Conservation (phyloP, 371 early-diverging fungal genomes). For the Syncephalastrum contaminatum region DNA sequence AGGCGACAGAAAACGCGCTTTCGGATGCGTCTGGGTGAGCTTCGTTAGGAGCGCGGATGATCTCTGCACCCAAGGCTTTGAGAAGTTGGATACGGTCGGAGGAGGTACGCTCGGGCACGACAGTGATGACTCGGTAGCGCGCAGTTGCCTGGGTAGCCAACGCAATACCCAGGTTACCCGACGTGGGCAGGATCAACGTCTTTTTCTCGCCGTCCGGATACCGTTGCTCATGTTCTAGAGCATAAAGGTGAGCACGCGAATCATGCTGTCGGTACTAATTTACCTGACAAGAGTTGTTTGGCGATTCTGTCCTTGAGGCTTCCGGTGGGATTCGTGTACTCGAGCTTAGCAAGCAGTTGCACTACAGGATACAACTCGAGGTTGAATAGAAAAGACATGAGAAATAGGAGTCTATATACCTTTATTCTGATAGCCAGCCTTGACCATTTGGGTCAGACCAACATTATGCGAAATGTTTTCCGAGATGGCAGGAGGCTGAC, state of each 20-base stretch:
- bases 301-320: conserved; percentile 80
- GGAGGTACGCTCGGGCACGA: conserved; percentile 75
- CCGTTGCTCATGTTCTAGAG: conserved; percentile 10
- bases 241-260: background rate
- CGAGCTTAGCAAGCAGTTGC: conserved; percentile 69
- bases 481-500: conserved; percentile 31
- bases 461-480: conserved; percentile 24
- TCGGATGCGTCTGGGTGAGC: conserved; percentile 74
- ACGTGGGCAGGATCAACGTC: conserved; percentile 72
- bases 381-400: background rate
- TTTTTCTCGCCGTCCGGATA: conserved; percentile 23
- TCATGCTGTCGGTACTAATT: conserved; percentile 5
- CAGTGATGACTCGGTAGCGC: conserved; percentile 56
- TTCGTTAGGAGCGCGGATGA: conserved; percentile 74
- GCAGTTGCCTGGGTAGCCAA: conserved; percentile 46
- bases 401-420: conserved; percentile 6
- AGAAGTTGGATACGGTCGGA: conserved; percentile 69
- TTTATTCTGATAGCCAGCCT: conserved; percentile 19
- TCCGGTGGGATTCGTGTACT: conserved; percentile 72
- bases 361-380: conserved; percentile 20
- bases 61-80: conserved; percentile 76
- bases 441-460: conserved; percentile 44
- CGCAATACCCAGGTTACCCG: conserved; percentile 66
- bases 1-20: conserved; percentile 67
- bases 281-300: conserved; percentile 49